Evolutionary conservation across 495 filamentous ascomycete species (phyloP).

Genomic region (Penicillium paradoxum): DNA sequence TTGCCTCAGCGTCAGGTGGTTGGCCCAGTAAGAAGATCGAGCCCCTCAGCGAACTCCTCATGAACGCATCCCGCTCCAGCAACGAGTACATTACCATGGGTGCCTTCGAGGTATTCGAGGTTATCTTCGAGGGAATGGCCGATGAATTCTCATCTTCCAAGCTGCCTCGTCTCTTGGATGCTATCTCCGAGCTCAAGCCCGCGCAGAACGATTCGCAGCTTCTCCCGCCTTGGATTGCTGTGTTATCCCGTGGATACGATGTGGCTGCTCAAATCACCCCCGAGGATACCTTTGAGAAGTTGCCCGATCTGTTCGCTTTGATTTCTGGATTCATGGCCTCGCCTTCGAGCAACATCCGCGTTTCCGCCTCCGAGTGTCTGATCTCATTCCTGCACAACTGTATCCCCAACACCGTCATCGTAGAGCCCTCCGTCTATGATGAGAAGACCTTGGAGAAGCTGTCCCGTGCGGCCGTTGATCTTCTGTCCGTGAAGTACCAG

Average conservation of each 20-base stretch:
- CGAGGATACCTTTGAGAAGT: slow-evolving; percentile 80
- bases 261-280: slow-evolving; percentile 81
- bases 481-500: slow-evolving; percentile 87
- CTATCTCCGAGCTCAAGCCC: slow-evolving; percentile 82
- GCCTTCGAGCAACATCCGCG: slow-evolving; percentile 81
- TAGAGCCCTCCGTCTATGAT: slow-evolving; percentile 84
- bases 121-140: slow-evolving; percentile 86
- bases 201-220: slow-evolving; percentile 87
- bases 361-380: slow-evolving; percentile 90
- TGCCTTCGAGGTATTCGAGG: slow-evolving; percentile 94
- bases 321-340: slow-evolving; percentile 77
- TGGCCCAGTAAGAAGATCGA: slow-evolving; percentile 99
- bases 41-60: slow-evolving; percentile 77
- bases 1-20: slow-evolving; percentile 79
- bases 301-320: slow-evolving; percentile 74
- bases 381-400: slow-evolving; percentile 88
- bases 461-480: slow-evolving; percentile 57
- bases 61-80: slow-evolving; percentile 78
- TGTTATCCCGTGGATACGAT: slow-evolving; percentile 89
- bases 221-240: slow-evolving; percentile 92
- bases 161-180: slow-evolving; percentile 79
- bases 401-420: slow-evolving; percentile 68
- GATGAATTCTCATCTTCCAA: slow-evolving; percentile 82
- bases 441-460: slow-evolving; percentile 78
- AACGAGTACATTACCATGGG: slow-evolving; percentile 95